These are phyloP conservation scores for Cyberlindnera suaveolens DNA, from an alignment of 805 yeast genomes.

Conservation along the genomic window DNA sequence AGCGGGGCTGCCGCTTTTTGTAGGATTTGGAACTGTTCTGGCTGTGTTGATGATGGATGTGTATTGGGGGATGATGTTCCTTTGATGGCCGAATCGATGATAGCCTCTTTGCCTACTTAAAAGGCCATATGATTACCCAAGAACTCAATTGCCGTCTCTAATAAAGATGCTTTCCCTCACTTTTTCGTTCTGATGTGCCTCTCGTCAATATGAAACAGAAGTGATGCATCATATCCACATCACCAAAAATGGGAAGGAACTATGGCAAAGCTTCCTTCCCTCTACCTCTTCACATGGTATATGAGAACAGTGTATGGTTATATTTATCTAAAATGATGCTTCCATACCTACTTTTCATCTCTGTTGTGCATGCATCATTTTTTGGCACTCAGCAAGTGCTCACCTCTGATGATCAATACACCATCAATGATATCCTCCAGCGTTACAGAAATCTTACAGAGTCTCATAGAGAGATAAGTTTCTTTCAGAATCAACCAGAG, in stretches of 20 bases:
- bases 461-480: slow-evolving; percentile 4
- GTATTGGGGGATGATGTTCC: too few relatives aligned
- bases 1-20: too few relatives aligned
- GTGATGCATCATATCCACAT: background rate
- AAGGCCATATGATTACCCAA: too few relatives aligned
- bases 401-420: slow-evolving; percentile 5
- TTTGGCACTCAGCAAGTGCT: background rate
- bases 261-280: too few relatives aligned
- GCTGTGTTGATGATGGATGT: too few relatives aligned
- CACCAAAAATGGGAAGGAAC: too few relatives aligned
- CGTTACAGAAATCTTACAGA: slow-evolving; percentile 14
- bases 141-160: background rate
- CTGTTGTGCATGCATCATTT: background rate
- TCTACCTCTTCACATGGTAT: too few relatives aligned
- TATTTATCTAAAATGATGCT: background rate
- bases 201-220: background rate
- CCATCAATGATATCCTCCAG: slow-evolving; percentile 16
- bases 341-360: background rate
- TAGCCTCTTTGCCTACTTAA: too few relatives aligned
- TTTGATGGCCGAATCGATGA: too few relatives aligned
- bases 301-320: too few relatives aligned
- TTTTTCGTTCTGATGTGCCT: background rate
- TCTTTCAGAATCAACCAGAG: slow-evolving; percentile 7
- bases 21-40: too few relatives aligned
- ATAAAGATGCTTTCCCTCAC: background rate